A percentile compares a stretch with the other conserved stretches of the same genome.
Conservation (phyloP, 2,329 filamentous ascomycete genomes). For the Zymoseptoria pseudotritici region DNA sequence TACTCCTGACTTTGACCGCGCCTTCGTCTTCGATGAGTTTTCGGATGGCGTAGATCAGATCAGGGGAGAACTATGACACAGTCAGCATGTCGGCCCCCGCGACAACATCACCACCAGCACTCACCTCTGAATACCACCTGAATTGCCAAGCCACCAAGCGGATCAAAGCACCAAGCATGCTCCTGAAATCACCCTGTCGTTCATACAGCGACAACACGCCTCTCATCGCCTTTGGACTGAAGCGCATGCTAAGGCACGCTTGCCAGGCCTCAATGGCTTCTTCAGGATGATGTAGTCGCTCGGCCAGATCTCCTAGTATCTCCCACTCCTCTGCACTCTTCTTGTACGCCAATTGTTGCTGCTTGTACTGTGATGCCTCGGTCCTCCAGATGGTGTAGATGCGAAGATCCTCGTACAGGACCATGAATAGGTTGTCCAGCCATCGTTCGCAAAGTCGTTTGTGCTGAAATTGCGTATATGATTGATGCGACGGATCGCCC, state of each 20-base stretch:
- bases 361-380: conserved; percentile 90
- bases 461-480: conserved; percentile 88
- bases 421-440: conserved; percentile 99
- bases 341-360: conserved; percentile 90
- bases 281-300: conserved; percentile 83
- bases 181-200: conserved; percentile 67
- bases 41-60: conserved; percentile 78
- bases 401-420: conserved; percentile 91
- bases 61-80: conserved; percentile 69
- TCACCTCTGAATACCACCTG: conserved; percentile 92
- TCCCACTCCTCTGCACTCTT: conserved; percentile 98
- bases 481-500: conserved; percentile 55
- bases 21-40: conserved; percentile 96
- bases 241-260: conserved; percentile 76
- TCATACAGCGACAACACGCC: conserved; percentile 78
- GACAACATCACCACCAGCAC: conserved; percentile 7
- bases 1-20: conserved; percentile 92
- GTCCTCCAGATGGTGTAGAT: conserved; percentile 99
- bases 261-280: conserved; percentile 92
- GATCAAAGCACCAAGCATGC: conserved; percentile 79
- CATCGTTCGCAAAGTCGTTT: conserved; percentile 95
- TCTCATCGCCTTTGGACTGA: conserved; percentile 85
- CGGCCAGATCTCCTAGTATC: conserved; percentile 85
- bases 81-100: conserved; percentile 1
- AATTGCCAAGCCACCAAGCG: conserved; percentile 96